A percentile compares a stretch with the other conserved stretches of the same genome.
Evolutionary conservation across 129 eudicot genomes (phyloP).

Genomic region (Tagetes patula): DNA sequence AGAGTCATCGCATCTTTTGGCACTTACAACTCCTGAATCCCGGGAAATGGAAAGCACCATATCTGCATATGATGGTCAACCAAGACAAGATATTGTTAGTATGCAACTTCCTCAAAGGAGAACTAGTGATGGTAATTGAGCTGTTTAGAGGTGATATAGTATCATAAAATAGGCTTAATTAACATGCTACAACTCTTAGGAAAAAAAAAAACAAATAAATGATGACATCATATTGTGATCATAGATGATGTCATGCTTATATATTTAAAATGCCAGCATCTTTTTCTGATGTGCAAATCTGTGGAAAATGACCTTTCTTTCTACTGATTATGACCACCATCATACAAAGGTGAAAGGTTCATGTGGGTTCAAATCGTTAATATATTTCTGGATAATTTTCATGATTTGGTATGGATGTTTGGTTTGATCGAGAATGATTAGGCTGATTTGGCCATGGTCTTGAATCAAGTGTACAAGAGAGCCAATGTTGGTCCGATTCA

Average conservation of each 20-base stretch:
- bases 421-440: neutral
- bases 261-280: neutral
- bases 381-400: neutral
- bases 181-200: slow-evolving; percentile 21
- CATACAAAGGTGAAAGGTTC: neutral
- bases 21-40: slow-evolving; percentile 55
- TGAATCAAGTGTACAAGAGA: neutral
- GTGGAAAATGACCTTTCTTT: neutral
- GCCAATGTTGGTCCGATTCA: neutral
- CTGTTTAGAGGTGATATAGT: slow-evolving; percentile 31
- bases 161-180: slow-evolving; percentile 8
- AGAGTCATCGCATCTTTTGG: slow-evolving; percentile 63
- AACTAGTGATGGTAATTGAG: slow-evolving; percentile 16
- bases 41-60: slow-evolving; percentile 35
- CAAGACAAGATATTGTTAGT: slow-evolving; percentile 77
- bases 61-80: slow-evolving; percentile 35
- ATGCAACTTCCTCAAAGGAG: slow-evolving; percentile 84
- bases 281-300: neutral
- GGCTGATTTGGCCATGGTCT: neutral
- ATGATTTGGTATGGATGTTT: neutral
- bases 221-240: neutral
- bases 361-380: neutral
- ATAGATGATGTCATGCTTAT: slow-evolving; percentile 8
- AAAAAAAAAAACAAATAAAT: neutral
- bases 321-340: neutral